phyloP scores from a whole-genome alignment of 345 rosid species.

The Lagerstroemia speciosa region DNA sequence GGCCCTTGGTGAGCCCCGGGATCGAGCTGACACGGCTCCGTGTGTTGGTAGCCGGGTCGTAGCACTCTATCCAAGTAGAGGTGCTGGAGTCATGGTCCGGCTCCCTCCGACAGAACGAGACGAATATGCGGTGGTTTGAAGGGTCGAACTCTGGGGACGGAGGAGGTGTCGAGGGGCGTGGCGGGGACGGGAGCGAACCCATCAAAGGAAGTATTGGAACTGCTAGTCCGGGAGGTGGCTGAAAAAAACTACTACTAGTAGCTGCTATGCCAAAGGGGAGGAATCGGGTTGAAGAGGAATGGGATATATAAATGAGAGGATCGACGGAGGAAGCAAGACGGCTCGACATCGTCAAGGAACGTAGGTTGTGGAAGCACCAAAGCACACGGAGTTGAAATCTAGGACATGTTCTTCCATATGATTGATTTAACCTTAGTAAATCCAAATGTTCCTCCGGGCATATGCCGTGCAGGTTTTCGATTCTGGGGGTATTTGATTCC shows the following conservation, averaged over 20 bases:
- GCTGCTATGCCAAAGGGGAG: not conserved
- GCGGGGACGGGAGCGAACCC: slow-evolving; percentile 21
- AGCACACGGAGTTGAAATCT: no score
- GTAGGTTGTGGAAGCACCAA: no score
- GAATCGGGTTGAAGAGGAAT: not conserved
- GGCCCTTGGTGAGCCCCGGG: slow-evolving; percentile 22
- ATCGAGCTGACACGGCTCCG: slow-evolving; percentile 32
- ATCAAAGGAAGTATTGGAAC: slow-evolving; percentile 11
- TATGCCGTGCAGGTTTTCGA: no score
- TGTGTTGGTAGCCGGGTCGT: slow-evolving; percentile 24
- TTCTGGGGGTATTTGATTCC: no score
- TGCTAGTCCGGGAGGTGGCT: not conserved
- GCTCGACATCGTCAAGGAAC: not conserved
- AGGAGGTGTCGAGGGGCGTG: slow-evolving; percentile 6
- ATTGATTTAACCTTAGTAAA: no score
- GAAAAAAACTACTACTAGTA: no score
- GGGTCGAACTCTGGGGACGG: slow-evolving; percentile 6
- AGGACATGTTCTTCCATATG: no score
- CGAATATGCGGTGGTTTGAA: slow-evolving; percentile 14
- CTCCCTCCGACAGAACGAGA: slow-evolving; percentile 27
- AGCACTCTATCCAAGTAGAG: slow-evolving; percentile 36
- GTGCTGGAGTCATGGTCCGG: slow-evolving; percentile 5
- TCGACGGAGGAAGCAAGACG: not conserved
- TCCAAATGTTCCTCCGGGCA: no score
- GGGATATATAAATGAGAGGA: not conserved